Evolutionary conservation across 2,329 filamentous ascomycete species (phyloP).

Genomic region (Aspergillus tamarii): DNA sequence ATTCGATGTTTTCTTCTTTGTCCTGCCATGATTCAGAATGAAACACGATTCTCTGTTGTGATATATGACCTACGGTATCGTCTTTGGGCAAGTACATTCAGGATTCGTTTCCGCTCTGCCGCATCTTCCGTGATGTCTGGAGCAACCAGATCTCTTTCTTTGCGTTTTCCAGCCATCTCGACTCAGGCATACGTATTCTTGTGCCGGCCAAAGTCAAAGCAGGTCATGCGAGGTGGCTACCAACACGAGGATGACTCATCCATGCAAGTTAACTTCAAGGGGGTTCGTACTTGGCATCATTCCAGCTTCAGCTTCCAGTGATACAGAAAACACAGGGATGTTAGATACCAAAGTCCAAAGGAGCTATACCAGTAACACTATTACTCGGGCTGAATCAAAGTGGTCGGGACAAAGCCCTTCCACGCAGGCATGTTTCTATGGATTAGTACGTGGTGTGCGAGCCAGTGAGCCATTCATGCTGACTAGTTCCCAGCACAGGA

Average conservation of each 20-base stretch:
- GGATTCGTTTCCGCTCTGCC: constrained; percentile 56
- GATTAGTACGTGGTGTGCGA: not conserved
- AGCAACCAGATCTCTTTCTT: constrained; percentile 5
- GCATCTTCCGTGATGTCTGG: constrained; percentile 46
- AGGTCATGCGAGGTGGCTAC: not conserved
- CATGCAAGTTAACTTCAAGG: not conserved
- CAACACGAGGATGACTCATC: not conserved
- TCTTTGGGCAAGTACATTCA: constrained; percentile 60
- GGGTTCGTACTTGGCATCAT: not conserved
- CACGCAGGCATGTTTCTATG: not conserved
- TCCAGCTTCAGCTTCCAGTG: not conserved
- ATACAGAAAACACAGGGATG: not conserved
- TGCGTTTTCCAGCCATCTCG: constrained; percentile 12
- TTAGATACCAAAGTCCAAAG: not conserved
- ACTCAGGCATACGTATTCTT: not conserved
- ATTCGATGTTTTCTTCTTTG: constrained; percentile 22
- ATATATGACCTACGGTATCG: constrained; percentile 47
- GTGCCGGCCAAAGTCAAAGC: not conserved
- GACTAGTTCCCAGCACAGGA: not conserved
- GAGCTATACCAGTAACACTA: not conserved
- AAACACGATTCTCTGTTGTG: not conserved
- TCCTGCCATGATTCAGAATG: constrained; percentile 10
- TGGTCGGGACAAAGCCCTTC: not conserved
- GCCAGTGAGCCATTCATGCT: not conserved
- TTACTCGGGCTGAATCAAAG: not conserved